Percentiles rank a stretch among this genome's conserved stretches.
Evolutionary conservation across 306 rosid genomes (phyloP).

Genomic region (Lupinus albus): DNA sequence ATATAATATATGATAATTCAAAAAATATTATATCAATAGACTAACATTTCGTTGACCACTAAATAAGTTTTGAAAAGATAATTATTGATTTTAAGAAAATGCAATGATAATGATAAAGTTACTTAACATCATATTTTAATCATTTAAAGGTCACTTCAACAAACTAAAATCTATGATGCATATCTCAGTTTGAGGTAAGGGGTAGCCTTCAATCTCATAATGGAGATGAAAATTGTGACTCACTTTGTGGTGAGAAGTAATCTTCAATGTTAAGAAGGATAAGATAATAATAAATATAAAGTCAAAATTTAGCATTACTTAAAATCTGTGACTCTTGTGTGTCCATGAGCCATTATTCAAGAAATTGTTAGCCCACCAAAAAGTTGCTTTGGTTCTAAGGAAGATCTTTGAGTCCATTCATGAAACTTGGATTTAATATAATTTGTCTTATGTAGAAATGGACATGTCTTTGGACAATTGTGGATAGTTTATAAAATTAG

Average conservation of each 20-base stretch:
- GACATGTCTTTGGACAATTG: no score
- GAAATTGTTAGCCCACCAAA: slow-evolving; percentile 28
- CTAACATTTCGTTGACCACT: no score
- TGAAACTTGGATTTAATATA: slow-evolving; percentile 16
- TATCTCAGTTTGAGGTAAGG: slow-evolving; percentile 33
- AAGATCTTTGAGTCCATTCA: slow-evolving; percentile 14
- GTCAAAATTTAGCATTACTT: not conserved
- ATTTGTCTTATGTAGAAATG: not conserved
- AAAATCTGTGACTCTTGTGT: not conserved
- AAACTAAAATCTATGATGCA: not conserved
- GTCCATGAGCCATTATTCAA: not conserved
- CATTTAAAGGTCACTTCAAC: no score
- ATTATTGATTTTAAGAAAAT: no score
- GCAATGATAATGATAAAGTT: no score
- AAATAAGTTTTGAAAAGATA: no score
- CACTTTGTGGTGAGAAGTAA: slow-evolving; percentile 36
- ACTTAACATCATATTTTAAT: no score
- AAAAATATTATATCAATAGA: no score
- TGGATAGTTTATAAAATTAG: no score
- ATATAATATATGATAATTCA: no score
- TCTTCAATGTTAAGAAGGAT: slow-evolving; percentile 27
- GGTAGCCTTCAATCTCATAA: slow-evolving; percentile 7
- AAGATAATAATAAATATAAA: not conserved
- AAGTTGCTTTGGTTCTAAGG: slow-evolving; percentile 11
- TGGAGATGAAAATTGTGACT: slow-evolving; percentile 31